Evolutionary conservation across 176 grass and related monocot genomes (phyloP), one percentile per base, ranked within the genome.

Genomic region (Pharus latifolius): DNA sequence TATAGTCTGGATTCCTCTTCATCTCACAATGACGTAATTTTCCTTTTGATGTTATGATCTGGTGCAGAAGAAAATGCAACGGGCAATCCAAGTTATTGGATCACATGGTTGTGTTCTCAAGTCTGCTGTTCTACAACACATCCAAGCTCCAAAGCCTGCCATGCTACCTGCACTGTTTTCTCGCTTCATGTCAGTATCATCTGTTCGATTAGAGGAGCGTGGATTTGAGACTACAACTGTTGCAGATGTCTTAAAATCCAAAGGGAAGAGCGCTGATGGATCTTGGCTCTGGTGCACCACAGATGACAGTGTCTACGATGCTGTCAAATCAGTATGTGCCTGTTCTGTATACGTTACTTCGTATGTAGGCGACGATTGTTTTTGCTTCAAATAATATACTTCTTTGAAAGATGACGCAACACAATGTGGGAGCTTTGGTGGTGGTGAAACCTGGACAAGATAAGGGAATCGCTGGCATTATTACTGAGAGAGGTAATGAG

Each of bases 251-350:
- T 62, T 99, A 63, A 94, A 90, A 75, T 67, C 58, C 17, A 99
- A 99, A 59, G 91, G 96, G 31, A 91, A 99, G 84, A 70, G 82
- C 79, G 96, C 90, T 60, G 96, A 99, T 69, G 96, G 96, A 51
- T 99, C 96, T 57, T 94, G 90, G 96, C 90, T 99, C 41, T 99
- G 76, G 84, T 99, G 96, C 79, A 94, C 96, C 35, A 99, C 90
- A 4, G 84, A 99, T 26, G 96, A 99, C 38, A 81, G 11, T 40
- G 95, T 99, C 25, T 99, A 99, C 72, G 82, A 99, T 71, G 95
- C 95, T 55, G 96, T 99, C 54, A 90, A 99, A 88, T 94, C 90
- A 18, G 96, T 99, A 91, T 72, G 37, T 59, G 26, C 47, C 44
- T 60, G 42, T 22, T 31, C 23, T 60, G 31, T 7, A 19, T 73